These are phyloP conservation scores for Phytophthora colocasiae DNA, from an alignment of 352 stramenopile genomes.

Conservation along the genomic window DNA sequence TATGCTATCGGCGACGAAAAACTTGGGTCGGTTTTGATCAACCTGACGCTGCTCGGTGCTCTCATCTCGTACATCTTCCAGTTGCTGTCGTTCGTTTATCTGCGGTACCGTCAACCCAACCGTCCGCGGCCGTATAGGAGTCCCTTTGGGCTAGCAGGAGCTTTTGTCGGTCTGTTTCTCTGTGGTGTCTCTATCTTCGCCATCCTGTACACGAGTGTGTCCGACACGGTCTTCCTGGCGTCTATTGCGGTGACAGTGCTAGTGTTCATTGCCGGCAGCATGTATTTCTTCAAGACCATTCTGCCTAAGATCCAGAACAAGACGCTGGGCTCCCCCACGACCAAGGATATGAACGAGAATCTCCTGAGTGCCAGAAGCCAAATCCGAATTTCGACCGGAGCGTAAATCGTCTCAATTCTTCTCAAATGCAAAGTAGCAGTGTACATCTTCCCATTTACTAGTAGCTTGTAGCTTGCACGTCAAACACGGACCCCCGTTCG, in stretches of 20 bases:
- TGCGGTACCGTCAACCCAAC: constrained; percentile 57
- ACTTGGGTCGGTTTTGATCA: constrained; percentile 67
- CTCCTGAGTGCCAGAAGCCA: constrained; percentile 33
- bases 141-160: constrained; percentile 54
- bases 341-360: constrained; percentile 43
- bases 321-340: constrained; percentile 31
- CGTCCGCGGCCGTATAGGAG: constrained; percentile 55
- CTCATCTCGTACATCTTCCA: constrained; percentile 73
- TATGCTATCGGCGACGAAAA: constrained; percentile 62
- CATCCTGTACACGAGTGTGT: constrained; percentile 66
- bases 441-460: not conserved
- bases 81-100: constrained; percentile 63
- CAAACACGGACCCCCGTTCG: constrained; percentile 1
- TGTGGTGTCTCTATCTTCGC: constrained; percentile 51
- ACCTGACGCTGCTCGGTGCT: constrained; percentile 40
- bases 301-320: constrained; percentile 47
- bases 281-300: constrained; percentile 52
- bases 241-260: constrained; percentile 53
- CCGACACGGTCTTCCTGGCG: constrained; percentile 55
- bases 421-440: constrained; percentile 1
- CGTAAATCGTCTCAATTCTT: constrained; percentile 1
- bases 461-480: constrained; percentile 19
- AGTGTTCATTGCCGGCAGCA: constrained; percentile 52
- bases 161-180: constrained; percentile 48
- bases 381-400: constrained; percentile 1